Percentiles rank a stretch among this genome's conserved stretches.
These are phyloP conservation scores for Mortierella claussenii DNA, from an alignment of 192 early-diverging fungal genomes.

Conservation along the genomic window DNA sequence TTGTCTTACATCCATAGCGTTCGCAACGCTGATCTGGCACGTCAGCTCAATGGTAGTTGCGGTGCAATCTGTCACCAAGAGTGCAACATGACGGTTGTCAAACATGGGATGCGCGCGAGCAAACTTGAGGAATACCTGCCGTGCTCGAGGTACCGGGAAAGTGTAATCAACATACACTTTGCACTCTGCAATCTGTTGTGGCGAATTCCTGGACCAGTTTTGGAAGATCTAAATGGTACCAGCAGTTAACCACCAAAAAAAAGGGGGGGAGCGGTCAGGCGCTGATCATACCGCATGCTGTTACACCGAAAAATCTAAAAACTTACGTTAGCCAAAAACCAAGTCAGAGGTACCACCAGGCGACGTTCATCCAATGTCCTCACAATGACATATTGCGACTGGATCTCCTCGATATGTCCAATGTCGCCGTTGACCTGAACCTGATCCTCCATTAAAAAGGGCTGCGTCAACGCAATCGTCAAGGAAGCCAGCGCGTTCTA, in stretches of 20 bases:
- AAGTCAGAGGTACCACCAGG: conserved; percentile 51
- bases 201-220: conserved; percentile 52
- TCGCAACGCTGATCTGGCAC: conserved; percentile 42
- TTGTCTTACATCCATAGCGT: conserved; percentile 41
- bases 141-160: conserved; percentile 16
- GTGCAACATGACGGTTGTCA: conserved; percentile 31
- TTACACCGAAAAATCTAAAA: too few species aligned
- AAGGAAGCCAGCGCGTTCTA: conserved; percentile 55
- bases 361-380: conserved; percentile 50
- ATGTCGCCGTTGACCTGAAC: conserved; percentile 31
- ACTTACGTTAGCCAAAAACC: conserved; percentile 50
- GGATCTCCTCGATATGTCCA: conserved; percentile 56
- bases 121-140: conserved; percentile 42
- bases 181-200: conserved; percentile 44
- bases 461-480: conserved; percentile 57
- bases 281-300: neutral
- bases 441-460: conserved; percentile 55
- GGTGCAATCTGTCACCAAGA: conserved; percentile 28
- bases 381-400: conserved; percentile 55
- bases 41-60: conserved; percentile 20
- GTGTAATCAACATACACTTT: conserved; percentile 37
- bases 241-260: neutral
- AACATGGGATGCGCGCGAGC: conserved; percentile 33
- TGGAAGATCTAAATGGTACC: conserved; percentile 37
- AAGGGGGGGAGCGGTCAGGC: neutral